Evolutionary conservation across 495 filamentous ascomycete species (phyloP), one percentile per base, ranked within the genome.

Genomic region (Massariosphaeria phaeospora): DNA sequence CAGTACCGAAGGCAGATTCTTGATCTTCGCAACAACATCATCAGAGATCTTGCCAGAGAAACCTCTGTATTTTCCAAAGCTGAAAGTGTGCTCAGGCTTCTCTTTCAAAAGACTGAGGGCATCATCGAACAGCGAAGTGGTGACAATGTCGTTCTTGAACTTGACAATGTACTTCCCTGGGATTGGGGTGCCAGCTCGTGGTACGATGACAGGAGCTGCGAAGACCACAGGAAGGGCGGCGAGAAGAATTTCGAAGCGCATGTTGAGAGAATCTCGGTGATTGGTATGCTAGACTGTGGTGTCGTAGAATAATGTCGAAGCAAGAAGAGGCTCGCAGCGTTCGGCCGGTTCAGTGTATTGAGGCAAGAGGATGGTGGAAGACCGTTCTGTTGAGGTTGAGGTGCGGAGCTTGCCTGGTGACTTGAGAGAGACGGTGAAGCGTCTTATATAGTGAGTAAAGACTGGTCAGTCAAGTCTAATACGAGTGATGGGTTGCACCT

Each of bases 161-260:
- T 57, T 57, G 47, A 63, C 51, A 44, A 66, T 63, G 47, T 62
- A 66, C 43, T 66, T 59, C 7, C 51, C 56, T 2, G 55, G 55
- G 43, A 63, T 57, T 15, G 51, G 39, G 1, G 20, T 13, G 25
- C 57, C 60, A 40, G 44, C 60, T 6, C 60, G 44, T 3, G 59
- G 52, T 11, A 30, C 38, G 41, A 66, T 46, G 55, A 58, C 20
- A 0, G 63, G 57, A 17, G 62, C 62, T 6, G 46, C 59, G 9
- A 65, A 21, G 15, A 50, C 62, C 38, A 63, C 18, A 8, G 63
- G 63, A 20, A 66, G 38, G 17, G 49, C 34, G 2, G 63, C 59
- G 38, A 61, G 51, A 33, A 59, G 40, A 40, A 57, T 8, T 38
- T 29, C 25, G 46, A 57, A 39, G 29, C 34, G 45, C 62, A 64